A percentile compares a stretch with the other conserved stretches of the same genome.
Evolutionary conservation across 2,329 filamentous ascomycete genomes (phyloP).

Genomic region (Aspergillus jensenii): DNA sequence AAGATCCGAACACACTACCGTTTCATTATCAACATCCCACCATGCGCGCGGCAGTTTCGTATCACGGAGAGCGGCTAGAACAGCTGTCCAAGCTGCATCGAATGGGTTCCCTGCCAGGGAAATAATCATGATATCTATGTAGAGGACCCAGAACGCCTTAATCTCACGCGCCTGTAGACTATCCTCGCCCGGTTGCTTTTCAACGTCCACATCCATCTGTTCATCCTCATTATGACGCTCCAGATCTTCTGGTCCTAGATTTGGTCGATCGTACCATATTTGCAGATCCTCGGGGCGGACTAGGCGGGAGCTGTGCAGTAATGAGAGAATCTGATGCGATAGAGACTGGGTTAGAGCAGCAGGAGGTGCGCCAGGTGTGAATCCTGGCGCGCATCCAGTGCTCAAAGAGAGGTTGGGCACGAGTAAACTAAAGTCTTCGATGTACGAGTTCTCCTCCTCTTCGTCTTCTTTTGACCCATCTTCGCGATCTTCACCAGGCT

Average conservation of each 20-base stretch:
- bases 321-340: slow-evolving; percentile 73
- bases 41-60: slow-evolving; percentile 74
- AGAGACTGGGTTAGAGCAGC: slow-evolving; percentile 79
- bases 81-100: slow-evolving; percentile 83
- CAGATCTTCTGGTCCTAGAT: slow-evolving; percentile 32
- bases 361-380: slow-evolving; percentile 81
- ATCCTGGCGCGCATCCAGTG: slow-evolving; percentile 83
- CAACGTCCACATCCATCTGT: slow-evolving; percentile 49
- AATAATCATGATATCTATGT: slow-evolving; percentile 93
- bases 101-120: slow-evolving; percentile 90
- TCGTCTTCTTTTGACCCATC: slow-evolving; percentile 44
- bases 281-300: slow-evolving; percentile 67
- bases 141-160: slow-evolving; percentile 91
- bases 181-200: slow-evolving; percentile 28
- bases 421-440: slow-evolving; percentile 63
- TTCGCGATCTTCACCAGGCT: slow-evolving; percentile 16
- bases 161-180: slow-evolving; percentile 48
- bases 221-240: slow-evolving; percentile 43
- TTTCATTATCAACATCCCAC: slow-evolving; percentile 81
- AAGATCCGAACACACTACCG: slow-evolving; percentile 70
- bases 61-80: slow-evolving; percentile 76
- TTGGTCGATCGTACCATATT: slow-evolving; percentile 64
- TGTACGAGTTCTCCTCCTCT: slow-evolving; percentile 45
- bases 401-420: slow-evolving; percentile 93
- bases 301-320: slow-evolving; percentile 70